A percentile compares a stretch with the other conserved stretches of the same genome.
Conservation (phyloP, 768 basidiomycete genomes). For the Tephrocybe sp. region DNA sequence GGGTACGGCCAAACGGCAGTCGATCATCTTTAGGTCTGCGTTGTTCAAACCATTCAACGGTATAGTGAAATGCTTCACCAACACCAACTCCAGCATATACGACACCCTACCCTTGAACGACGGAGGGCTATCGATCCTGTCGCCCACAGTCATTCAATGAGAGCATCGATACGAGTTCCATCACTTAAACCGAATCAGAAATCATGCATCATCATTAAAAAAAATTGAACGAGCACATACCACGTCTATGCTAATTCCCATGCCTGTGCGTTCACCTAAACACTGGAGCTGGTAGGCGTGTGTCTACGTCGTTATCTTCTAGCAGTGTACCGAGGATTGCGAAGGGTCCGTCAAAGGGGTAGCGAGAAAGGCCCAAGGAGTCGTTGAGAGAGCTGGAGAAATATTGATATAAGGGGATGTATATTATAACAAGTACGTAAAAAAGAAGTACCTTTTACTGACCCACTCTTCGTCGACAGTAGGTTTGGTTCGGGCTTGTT, state of each 20-base stretch:
- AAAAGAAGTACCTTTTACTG: too few relatives aligned
- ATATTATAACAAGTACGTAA: too few relatives aligned
- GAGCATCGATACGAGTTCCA: constrained; percentile 64
- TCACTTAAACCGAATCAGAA: constrained; percentile 42
- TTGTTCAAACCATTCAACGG: constrained; percentile 57
- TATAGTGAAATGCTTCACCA: constrained; percentile 62
- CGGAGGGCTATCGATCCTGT: constrained; percentile 67
- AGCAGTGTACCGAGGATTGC: constrained; percentile 76
- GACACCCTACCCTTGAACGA: constrained; percentile 74
- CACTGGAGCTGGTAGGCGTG: constrained; percentile 39
- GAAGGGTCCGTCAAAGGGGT: constrained; percentile 71
- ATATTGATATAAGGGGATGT: too few relatives aligned
- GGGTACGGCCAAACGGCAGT: too few relatives aligned
- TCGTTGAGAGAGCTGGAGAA: constrained; percentile 73
- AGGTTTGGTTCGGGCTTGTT: too few relatives aligned
- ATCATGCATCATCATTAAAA: background rate
- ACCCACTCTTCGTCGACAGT: too few relatives aligned
- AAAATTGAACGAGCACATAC: constrained; percentile 45
- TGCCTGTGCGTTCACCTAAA: constrained; percentile 74
- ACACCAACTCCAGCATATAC: constrained; percentile 47
- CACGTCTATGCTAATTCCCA: constrained; percentile 63
- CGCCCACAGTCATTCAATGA: constrained; percentile 57
- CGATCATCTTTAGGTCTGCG: too few relatives aligned
- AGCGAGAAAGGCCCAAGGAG: constrained; percentile 78
- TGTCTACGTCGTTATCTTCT: constrained; percentile 66